Evolutionary conservation across 371 early-diverging fungal genomes (phyloP), one percentile per base, ranked within the genome.

Genomic region (Circinella umbellata): DNA sequence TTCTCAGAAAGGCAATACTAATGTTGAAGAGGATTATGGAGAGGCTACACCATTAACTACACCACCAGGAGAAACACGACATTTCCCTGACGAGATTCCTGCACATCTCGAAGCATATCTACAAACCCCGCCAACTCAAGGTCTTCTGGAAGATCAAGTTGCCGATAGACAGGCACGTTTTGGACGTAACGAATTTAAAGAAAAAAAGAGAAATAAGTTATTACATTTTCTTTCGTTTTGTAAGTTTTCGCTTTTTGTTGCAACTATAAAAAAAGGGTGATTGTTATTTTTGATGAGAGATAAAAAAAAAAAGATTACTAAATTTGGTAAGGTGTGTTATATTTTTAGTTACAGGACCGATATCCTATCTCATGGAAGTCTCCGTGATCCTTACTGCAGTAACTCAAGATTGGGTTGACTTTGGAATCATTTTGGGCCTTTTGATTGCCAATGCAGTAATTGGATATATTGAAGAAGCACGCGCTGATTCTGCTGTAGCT

Each of bases 151-250:
- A 3, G 80, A 74, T 7, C 91, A 90, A 73, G 90, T 85, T 4
- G 70, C 73, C 8, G 86, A 88, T 67, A 85, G 94, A 66, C 72
- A 86, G n/a, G 83, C 76, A 18, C 73, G 78, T 36, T 93, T 93
- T 73, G 94, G 94, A 51, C 82, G 80, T 51, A 93, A 93, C 70
- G 90, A 93, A 71, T 70, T 97, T 51, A 77, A 90, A 17, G 97
- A 96, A 75, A 87, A 89, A 68, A 94, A 93, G 78, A 87, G 88
- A 57, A 95, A 92, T 77, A 93, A 93, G 27, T 46, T 95, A 51
- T 82, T 95, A 67, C 95, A 96, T 79, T 96, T 97, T 76, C 80
- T 96, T 64, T 86, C 90, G 11, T 97, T 94, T 85, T 97, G 82
- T 82, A 73, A 73, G 76, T 55, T 13, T 1, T n/a, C 6, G 6